Evolutionary conservation across 441 rosid species (phyloP).

Genomic region (Isatis lusitanica): DNA sequence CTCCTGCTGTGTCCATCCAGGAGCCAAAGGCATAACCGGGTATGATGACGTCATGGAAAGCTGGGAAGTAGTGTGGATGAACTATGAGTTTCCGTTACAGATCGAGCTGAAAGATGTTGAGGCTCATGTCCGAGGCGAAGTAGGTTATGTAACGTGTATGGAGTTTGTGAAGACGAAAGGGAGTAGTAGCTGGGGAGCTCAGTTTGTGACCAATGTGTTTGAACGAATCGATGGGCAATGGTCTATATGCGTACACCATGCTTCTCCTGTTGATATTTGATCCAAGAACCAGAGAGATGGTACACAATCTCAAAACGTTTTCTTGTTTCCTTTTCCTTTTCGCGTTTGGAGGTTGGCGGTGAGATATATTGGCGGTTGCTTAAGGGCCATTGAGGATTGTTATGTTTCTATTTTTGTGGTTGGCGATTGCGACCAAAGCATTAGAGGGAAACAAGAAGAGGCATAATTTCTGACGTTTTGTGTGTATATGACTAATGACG

Average conservation of each 20-base stretch:
- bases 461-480: neutral
- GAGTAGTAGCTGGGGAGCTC: constrained; percentile 89
- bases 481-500: no score
- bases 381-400: neutral
- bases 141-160: constrained; percentile 75
- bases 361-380: neutral
- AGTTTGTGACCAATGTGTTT: constrained; percentile 82
- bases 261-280: constrained; percentile 79
- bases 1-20: constrained; percentile 83
- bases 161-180: constrained; percentile 85
- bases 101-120: constrained; percentile 66
- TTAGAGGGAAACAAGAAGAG: neutral
- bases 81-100: constrained; percentile 77
- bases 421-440: neutral
- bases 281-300: neutral
- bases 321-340: neutral
- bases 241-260: constrained; percentile 88
- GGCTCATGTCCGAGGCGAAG: constrained; percentile 70
- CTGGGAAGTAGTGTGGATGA: constrained; percentile 90
- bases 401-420: neutral
- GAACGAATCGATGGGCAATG: constrained; percentile 72
- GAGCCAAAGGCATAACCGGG: constrained; percentile 72
- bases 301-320: neutral
- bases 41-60: constrained; percentile 80
- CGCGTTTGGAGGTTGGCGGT: neutral